Base-by-base conservation (phyloP, 805 yeast species). In the Dipodascus albidus region DNA sequence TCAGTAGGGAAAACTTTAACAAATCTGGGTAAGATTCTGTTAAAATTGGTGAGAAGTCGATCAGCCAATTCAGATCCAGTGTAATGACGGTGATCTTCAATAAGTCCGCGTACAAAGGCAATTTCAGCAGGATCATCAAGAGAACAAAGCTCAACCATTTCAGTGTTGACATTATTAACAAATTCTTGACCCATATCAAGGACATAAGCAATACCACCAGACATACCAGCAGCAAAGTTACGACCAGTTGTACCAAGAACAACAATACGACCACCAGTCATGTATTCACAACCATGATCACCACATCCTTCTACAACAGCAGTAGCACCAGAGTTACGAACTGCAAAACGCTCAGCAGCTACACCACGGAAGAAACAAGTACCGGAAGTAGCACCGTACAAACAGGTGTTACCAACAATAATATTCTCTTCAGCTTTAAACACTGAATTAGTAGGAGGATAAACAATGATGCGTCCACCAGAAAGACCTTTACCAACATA, bases 191-290 rank as follows among this genome's bases (percentile, higher is more conserved):
- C 97, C 75, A 91, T 86, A 63, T 90, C 96, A 62, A 91, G 77
- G 56, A 95, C 97, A 66, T 91, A 91, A 15, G 96, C 95, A 69
- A 93, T 91, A 81, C 99, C 99, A 72, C 99, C 99, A 62, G 97
- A 90, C 85, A 93, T 93, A 76, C 99, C 99, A 54, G 99, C 96
- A 56, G 82, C 96, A 68, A 86, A 86, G 75, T 89, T 84, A 58
- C 97, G 81, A 55, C 96, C 97, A 63, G 96, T 87, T 55, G 82
- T 73, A 49, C 97, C 96, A 61, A 91, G 78, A 50, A 91, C 89
- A 66, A 91, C 88, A 57, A 93, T 96, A 64, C 98, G 82, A 68
- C 99, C 99, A 69, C 99, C 98, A 62, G 98, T 90, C 99, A 91
- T 91, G 74, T 91, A 91, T 73, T 91, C 99, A 74, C 97, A 91